Evolutionary conservation across 768 basidiomycete genomes (phyloP).

Genomic region (Boletus coccyginus): DNA sequence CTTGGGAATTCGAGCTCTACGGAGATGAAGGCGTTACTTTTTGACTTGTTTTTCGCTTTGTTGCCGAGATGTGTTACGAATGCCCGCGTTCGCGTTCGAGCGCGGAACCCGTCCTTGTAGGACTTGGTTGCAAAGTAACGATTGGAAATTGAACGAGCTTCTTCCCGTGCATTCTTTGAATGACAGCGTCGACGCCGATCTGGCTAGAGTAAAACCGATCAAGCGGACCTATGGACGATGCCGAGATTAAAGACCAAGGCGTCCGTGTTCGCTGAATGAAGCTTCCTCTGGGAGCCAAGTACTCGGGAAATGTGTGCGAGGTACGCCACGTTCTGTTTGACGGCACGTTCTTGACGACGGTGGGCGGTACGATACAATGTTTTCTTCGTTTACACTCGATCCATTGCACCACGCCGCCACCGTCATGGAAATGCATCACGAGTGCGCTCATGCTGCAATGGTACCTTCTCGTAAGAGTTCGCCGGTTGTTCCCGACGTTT

Average conservation of each 20-base stretch:
- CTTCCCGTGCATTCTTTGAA: constrained; percentile 12
- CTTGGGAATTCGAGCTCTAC: constrained; percentile 80
- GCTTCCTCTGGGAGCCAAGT: constrained; percentile 13
- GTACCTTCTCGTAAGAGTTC: constrained; percentile 11
- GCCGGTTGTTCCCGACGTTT: constrained; percentile 13
- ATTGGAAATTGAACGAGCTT: constrained; percentile 24
- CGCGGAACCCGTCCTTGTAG: constrained; percentile 17
- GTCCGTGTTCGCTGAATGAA: constrained; percentile 1
- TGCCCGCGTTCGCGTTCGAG: constrained; percentile 17
- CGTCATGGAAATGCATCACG: constrained; percentile 3
- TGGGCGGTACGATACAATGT: constrained; percentile 1
- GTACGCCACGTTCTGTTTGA: constrained; percentile 13
- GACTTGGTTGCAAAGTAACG: constrained; percentile 14
- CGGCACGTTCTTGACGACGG: constrained; percentile 7
- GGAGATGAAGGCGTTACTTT: constrained; percentile 29
- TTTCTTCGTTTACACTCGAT: constrained; percentile 9
- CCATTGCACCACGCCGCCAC: constrained; percentile 18
- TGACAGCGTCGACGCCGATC: constrained; percentile 23
- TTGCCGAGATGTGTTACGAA: constrained; percentile 16
- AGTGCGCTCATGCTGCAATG: background rate
- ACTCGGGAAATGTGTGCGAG: constrained; percentile 6
- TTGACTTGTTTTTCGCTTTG: constrained; percentile 4
- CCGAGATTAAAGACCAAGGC: constrained; percentile 10
- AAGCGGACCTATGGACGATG: constrained; percentile 15
- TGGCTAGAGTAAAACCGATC: constrained; percentile 14